Evolutionary conservation across 371 early-diverging fungal species (phyloP), one percentile per base, ranked within the genome.

Genomic region (Mucor mucedo): DNA sequence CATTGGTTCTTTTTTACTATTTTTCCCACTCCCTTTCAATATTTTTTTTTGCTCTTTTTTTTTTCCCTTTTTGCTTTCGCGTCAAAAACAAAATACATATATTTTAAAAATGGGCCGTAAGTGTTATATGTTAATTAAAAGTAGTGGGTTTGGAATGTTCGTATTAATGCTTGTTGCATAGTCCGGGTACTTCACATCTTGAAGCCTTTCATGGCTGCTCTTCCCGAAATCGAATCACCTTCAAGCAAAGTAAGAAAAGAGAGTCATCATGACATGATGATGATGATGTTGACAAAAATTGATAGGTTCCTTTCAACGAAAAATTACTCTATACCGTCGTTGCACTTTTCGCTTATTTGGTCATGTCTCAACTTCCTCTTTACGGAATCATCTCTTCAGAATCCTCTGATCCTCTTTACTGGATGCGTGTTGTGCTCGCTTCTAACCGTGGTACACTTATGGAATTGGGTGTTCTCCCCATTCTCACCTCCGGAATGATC

Each of bases 391-490:
- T 98, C 91, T 96, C 97, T 47, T 93, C 93, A 9, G 97, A 98
- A 71, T 93, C 95, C 11, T 92, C 96, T 40, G 98, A 98, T 83
- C 99, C 99, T 40, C 87, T 99, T 66, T 99, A 95, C 86, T 99
- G 99, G 98, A 90, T 99, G 90, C 93, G 99, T 82, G 96, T 95
- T 55, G 98, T 99, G 78, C 89, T 99, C 70, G 99, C 99, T 47
- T 95, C 98, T 47, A 99, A 98, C 87, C 90, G 99, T 73, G 99
- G 99, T 71, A 99, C 99, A 27, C 87, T 99, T 32, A 99, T 98
- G 99, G 99, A 99, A 86, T 85, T 99, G 69, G 99, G 99, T 80
- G 97, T 99, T 65, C 94, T 98, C 29, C 99, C 99, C 32, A 97
- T 99, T 72, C 92, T 99, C 55, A 98, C 99, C 28, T 97, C 99